These are phyloP conservation scores for Salix exigua DNA, from an alignment of 345 rosid species.

Conservation along the genomic window DNA sequence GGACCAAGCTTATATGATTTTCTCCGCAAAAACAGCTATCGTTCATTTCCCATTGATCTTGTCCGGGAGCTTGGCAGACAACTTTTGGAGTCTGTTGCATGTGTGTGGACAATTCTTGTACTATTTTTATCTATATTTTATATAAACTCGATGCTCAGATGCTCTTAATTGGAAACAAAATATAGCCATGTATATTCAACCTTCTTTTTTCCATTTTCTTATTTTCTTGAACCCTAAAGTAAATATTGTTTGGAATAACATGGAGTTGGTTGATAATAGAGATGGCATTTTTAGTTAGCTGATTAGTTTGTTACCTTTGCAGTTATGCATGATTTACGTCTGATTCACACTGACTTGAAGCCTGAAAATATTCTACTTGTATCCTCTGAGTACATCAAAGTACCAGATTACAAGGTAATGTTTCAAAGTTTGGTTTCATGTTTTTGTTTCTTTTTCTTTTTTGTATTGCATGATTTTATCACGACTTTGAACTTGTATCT, in stretches of 20 bases:
- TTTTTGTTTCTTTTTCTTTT: not conserved
- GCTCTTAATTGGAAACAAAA: conserved; percentile 10
- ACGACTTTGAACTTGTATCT: not conserved
- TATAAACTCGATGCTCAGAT: conserved; percentile 27
- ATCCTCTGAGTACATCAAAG: conserved; percentile 68
- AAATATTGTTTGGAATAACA: conserved; percentile 3
- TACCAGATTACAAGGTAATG: conserved; percentile 69
- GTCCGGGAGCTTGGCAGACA: conserved; percentile 33
- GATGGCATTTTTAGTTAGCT: conserved; percentile 14
- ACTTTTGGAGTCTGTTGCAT: conserved; percentile 34
- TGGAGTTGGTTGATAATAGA: conserved; percentile 7
- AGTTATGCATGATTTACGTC: conserved; percentile 75
- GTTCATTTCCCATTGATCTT: conserved; percentile 28
- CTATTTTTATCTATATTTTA: conserved; percentile 41
- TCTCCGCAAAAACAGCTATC: conserved; percentile 30
- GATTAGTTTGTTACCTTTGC: conserved; percentile 26
- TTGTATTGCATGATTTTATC: not conserved
- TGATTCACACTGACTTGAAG: conserved; percentile 80
- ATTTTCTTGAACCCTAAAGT: not conserved
- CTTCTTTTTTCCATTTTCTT: not conserved
- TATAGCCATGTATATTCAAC: conserved; percentile 10
- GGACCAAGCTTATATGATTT: conserved; percentile 31
- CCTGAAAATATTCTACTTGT: conserved; percentile 79
- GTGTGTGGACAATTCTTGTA: conserved; percentile 48
- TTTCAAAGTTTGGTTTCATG: not conserved